Percentiles rank a stretch among this genome's conserved stretches.
Conservation (phyloP, 768 basidiomycete species). For the Russula griseocarnosa region DNA sequence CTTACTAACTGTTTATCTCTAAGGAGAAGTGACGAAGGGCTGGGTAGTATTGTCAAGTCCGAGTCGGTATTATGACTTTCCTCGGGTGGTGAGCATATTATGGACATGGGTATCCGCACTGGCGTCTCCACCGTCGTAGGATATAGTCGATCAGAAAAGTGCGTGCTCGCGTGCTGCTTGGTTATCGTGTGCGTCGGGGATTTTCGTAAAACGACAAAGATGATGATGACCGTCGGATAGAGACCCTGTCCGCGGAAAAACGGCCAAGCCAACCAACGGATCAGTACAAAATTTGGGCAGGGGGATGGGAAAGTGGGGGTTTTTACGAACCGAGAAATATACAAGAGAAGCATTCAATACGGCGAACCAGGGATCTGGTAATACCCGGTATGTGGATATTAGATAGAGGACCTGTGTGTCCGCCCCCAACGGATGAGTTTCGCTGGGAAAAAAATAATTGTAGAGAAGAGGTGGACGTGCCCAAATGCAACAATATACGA, state of each 20-base stretch:
- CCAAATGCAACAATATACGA: slow-evolving; percentile 19
- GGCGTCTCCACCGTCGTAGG: not conserved
- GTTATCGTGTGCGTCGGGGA: slow-evolving; percentile 14
- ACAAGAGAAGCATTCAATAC: slow-evolving; percentile 15
- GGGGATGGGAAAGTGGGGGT: not conserved
- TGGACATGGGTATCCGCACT: slow-evolving; percentile 4
- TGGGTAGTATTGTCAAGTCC: not conserved
- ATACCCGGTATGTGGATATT: not conserved
- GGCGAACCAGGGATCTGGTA: slow-evolving; percentile 16
- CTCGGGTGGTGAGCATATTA: not conserved
- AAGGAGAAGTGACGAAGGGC: not conserved
- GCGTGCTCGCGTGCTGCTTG: not conserved
- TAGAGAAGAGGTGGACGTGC: not conserved
- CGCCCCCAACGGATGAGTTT: not conserved
- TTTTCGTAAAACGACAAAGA: slow-evolving; percentile 16
- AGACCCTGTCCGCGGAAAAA: slow-evolving; percentile 9
- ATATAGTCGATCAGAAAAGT: not conserved
- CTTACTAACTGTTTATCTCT: not conserved
- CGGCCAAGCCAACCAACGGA: not conserved
- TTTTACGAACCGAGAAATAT: slow-evolving; percentile 15
- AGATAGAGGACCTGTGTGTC: slow-evolving; percentile 11
- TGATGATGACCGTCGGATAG: slow-evolving; percentile 15
- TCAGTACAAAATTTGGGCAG: not conserved
- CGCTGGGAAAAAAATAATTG: not conserved
- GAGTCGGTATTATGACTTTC: not conserved